Conservation (phyloP, 2,329 filamentous ascomycete genomes). For the Colletotrichum abscissum region DNA sequence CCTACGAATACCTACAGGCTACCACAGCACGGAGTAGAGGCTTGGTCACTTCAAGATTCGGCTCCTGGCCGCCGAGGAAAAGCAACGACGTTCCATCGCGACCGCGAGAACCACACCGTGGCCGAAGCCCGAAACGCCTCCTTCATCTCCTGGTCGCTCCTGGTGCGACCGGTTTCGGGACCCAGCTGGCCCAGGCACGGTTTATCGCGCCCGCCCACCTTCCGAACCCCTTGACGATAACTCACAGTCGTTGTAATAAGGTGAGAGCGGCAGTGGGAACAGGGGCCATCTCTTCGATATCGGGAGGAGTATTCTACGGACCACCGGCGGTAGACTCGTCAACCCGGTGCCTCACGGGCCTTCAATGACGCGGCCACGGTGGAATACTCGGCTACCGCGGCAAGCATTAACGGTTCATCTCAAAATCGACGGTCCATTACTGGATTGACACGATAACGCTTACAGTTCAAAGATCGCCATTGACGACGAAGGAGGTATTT, state of each 20-base stretch:
- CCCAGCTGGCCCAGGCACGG: not conserved
- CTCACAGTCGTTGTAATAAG: conserved; percentile 10
- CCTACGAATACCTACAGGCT: too few species aligned
- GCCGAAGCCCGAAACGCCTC: conserved; percentile 13
- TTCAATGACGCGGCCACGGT: conserved; percentile 22
- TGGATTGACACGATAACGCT: not conserved
- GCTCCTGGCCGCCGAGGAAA: not conserved
- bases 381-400: conserved; percentile 6
- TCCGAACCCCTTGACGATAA: not conserved
- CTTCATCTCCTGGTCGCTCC: conserved; percentile 4
- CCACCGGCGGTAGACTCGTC: not conserved
- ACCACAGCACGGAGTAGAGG: too few species aligned
- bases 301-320: not conserved
- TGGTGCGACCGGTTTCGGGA: conserved; percentile 29
- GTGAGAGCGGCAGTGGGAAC: not conserved
- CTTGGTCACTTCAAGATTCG: not conserved
- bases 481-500: not conserved
- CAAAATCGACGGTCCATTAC: too few species aligned
- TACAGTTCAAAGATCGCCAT: not conserved
- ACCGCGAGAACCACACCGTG: not conserved
- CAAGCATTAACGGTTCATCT: not conserved
- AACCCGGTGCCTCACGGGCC: not conserved
- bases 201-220: not conserved
- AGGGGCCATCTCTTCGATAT: not conserved
- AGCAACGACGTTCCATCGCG: not conserved